These are phyloP conservation scores for Purpureocillium lavendulum DNA, from an alignment of 2,329 filamentous ascomycete genomes.

Conservation along the genomic window DNA sequence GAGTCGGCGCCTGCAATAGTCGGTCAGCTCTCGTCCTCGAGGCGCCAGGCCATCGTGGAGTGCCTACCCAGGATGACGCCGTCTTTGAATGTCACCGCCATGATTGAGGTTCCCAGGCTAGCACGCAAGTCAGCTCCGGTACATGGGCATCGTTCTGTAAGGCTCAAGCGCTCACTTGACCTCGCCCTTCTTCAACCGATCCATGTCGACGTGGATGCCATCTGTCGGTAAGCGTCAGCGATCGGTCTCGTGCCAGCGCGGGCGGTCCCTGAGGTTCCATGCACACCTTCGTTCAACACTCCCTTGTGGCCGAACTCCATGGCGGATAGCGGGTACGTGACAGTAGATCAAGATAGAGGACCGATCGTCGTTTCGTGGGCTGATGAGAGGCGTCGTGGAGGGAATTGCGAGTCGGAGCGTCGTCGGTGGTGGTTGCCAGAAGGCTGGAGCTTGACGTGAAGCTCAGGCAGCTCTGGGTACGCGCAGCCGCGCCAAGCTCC, in stretches of 20 bases:
- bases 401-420: conserved; percentile 13
- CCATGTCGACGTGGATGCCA: conserved; percentile 99
- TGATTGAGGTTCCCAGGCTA: conserved; percentile 96
- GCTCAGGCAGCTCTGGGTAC: conserved; percentile 39
- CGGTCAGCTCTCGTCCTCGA: conserved; percentile 7
- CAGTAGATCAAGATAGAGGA: neutral
- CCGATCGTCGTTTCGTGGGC: neutral
- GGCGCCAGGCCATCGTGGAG: too few relatives aligned
- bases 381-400: neutral
- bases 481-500: conserved; percentile 25
- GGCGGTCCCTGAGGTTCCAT: conserved; percentile 3
- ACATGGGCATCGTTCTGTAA: neutral
- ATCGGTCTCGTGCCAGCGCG: neutral
- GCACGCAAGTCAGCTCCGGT: conserved; percentile 20
- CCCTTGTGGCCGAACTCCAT: conserved; percentile 60
- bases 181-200: conserved; percentile 95
- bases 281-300: conserved; percentile 54
- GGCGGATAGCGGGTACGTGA: conserved; percentile 4
- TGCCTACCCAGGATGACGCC: conserved; percentile 79
- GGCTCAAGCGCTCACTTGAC: conserved; percentile 70
- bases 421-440: conserved; percentile 12
- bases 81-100: conserved; percentile 98
- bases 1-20: conserved; percentile 69
- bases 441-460: conserved; percentile 28
- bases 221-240: conserved; percentile 45